These are phyloP conservation scores for Symbiotaphrina buchneri DNA, from an alignment of 495 filamentous ascomycete species.

Conservation along the genomic window DNA sequence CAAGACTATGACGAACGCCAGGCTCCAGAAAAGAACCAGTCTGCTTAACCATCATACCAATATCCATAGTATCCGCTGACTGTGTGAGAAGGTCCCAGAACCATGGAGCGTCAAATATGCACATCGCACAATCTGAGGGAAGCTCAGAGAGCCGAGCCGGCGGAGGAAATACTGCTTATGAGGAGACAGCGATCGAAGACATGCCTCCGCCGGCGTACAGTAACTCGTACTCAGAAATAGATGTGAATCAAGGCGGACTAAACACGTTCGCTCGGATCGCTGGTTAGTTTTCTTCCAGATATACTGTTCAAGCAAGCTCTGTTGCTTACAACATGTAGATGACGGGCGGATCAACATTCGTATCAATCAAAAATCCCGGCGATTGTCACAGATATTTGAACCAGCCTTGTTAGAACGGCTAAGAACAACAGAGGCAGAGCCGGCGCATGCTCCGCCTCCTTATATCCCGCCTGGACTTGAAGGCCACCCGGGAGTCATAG, in stretches of 20 bases:
- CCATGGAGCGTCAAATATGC: no score
- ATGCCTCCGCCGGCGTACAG: not conserved
- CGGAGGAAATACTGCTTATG: no score
- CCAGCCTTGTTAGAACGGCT: conserved; percentile 32
- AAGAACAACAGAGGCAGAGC: no score
- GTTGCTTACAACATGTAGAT: conserved; percentile 12
- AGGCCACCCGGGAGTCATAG: conserved; percentile 31
- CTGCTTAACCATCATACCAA: no score
- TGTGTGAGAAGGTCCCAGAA: no score
- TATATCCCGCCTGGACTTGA: conserved; percentile 40
- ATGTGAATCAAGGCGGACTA: not conserved
- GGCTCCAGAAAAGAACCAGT: no score
- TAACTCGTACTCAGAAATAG: not conserved
- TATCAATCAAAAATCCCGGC: conserved; percentile 39
- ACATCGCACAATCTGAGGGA: no score
- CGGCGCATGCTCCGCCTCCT: conserved; percentile 22
- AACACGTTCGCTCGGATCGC: not conserved
- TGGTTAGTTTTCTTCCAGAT: not conserved
- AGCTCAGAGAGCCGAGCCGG: no score
- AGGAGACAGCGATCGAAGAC: no score
- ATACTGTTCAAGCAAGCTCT: not conserved
- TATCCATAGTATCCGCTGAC: no score
- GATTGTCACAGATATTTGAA: conserved; percentile 38
- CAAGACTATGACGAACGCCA: no score
- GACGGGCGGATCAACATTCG: conserved; percentile 59